Base-by-base conservation (phyloP, 768 basidiomycete species). In the Inosperma sp. region DNA sequence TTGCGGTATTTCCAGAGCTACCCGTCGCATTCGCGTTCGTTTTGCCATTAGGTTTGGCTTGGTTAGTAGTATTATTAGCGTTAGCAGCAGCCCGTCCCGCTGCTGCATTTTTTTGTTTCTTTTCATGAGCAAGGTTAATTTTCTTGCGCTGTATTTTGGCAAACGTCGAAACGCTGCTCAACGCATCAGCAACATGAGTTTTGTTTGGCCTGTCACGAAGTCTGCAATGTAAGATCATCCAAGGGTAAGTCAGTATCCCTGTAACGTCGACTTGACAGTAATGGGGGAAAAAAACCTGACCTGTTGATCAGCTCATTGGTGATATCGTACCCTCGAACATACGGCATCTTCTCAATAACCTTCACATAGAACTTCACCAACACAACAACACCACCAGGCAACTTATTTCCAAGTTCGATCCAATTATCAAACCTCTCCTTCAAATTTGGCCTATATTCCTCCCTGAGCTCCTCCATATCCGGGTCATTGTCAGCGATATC, bases 381-480 rank as follows among this genome's bases (percentile, higher is more conserved):
- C 4, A 77, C 41, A 0, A 47, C 43, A 3, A 59, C 37, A 0
- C 74, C 73, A 10, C 73, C 78, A 53, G 68, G 75, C 43, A 80
- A 60, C 5, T 57, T 46, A 23, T 52, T 37, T 7, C 70, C 73
- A 0, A 73, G 62, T 9, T 72, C 68, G 12, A 68, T 59, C 84
- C 84, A 88, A 9, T 78, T 77, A 22, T 79, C 75, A 31, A 86
- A 78, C 3, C 81, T 73, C 22, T 69, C 70, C 60, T 78, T 79
- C 55, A 84, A 60, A 53, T 72, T 72, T 0, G 84, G 84, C 49
- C 77, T 68, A 34, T 80, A 81, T 62, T 84, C 81, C 31, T 83
- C 82, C 41, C 76, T 67, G 40, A 85, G 45, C 35, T 84, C 83
- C 21, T 82, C 82, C 35, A 79, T 56, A 52, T 84, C 82, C 0